Evolutionary conservation across 1,139 yeast species (phyloP).

Genomic region (Candida freyschussii): DNA sequence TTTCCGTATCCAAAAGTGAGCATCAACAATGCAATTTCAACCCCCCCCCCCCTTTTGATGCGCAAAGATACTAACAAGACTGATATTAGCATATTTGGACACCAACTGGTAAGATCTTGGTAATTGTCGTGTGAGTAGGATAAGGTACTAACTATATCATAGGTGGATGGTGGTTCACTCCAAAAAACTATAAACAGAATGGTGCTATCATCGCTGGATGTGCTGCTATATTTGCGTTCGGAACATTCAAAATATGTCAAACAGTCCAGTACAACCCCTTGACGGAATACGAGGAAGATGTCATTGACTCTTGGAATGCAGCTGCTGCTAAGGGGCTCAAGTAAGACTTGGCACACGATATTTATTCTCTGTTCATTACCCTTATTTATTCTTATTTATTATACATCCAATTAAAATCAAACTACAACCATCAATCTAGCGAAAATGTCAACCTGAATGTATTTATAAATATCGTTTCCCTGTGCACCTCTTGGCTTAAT

Average conservation of each 20-base stretch:
- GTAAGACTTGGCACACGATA: not conserved
- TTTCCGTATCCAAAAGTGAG: constrained; percentile 24
- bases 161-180: constrained; percentile 27
- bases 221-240: constrained; percentile 15
- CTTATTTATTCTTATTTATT: constrained; percentile 5
- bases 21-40: not conserved
- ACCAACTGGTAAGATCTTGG: constrained; percentile 22
- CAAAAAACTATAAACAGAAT: constrained; percentile 21
- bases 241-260: constrained; percentile 16
- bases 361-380: constrained; percentile 9
- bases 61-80: constrained; percentile 1
- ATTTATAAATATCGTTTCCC: too few species aligned
- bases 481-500: too few species aligned
- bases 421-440: too few species aligned
- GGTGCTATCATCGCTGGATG: constrained; percentile 13
- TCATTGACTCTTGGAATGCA: constrained; percentile 20
- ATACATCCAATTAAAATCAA: too few species aligned
- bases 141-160: constrained; percentile 12
- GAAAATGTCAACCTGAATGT: too few species aligned
- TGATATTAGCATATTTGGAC: constrained; percentile 22
- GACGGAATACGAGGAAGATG: constrained; percentile 16
- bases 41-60: not conserved
- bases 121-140: not conserved
- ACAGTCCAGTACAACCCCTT: constrained; percentile 16
- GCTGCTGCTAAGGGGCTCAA: constrained; percentile 20